Base-by-base conservation (phyloP, 805 yeast species). In the Pichia cephalocereana region DNA sequence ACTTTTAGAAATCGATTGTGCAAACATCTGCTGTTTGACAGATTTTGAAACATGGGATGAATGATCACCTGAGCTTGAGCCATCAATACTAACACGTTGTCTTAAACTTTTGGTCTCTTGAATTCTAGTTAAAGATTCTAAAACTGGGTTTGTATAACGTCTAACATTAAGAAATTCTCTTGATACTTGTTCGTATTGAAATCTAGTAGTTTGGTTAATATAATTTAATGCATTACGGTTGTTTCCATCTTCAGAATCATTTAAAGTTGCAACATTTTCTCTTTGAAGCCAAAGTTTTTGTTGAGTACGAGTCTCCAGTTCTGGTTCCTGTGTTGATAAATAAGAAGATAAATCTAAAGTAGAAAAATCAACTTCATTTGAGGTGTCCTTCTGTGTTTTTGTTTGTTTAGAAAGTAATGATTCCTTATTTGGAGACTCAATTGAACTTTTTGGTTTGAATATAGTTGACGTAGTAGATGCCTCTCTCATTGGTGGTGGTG, bases 201-300 rank as follows among this genome's bases (percentile, higher is more conserved):
- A 75, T 54, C 86, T 73, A 8, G 80, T 74, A 40, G 75, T 75
- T 58, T 67, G 66, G 36, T 70, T 56, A 17, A 57, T 54, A 19
- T 63, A 44, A 10, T 52, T 47, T 28, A 51, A 56, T 28, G 56
- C 58, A 30, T 55, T 60, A 52, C 56, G 65, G 46, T 57, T 68
- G 4, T 34, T 31, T 2, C 36, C 40, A 12, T 44, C 52, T 26
- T 45, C 51, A 46, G 81, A 64, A 60, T 83, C 90, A 66, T 82
- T 68, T 40, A 83, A 67, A 3, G 86, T 79, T 56, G 78, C 82
- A 31, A 62, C 49, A 46, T 60, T 62, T 54, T 85, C 91, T 54
- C 91, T 70, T 62, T 85, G 95, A 34, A 87, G 68, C 95, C 95
- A 86, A 45, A 88, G 71, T 52, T 82, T 76, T 59, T 85, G 93